A percentile compares a stretch with the other conserved stretches of the same genome.
phyloP scores from a whole-genome alignment of 2,329 filamentous ascomycete species.

The Amauroascus verrucosus region DNA sequence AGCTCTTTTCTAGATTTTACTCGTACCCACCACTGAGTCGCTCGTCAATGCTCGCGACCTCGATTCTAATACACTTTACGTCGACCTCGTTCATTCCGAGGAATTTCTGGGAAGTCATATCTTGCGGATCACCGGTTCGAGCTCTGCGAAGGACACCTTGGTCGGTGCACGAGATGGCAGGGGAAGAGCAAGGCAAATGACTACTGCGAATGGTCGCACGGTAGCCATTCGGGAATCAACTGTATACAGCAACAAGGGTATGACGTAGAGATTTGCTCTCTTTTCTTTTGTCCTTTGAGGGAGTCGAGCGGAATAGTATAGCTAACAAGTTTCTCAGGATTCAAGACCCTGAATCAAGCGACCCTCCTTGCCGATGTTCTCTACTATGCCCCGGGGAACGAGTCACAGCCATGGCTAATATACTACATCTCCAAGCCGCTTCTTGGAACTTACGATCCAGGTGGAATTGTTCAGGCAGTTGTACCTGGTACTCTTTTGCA shows the following conservation, averaged over 20 bases:
- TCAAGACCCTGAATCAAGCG: conserved; percentile 82
- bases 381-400: conserved; percentile 81
- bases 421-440: conserved; percentile 91
- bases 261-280: conserved; percentile 13
- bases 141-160: conserved; percentile 42
- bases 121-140: conserved; percentile 59
- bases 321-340: conserved; percentile 47
- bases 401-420: conserved; percentile 86
- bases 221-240: conserved; percentile 89
- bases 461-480: conserved; percentile 59
- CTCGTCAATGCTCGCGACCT: conserved; percentile 79
- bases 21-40: conserved; percentile 87
- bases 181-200: conserved; percentile 88
- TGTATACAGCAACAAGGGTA: conserved; percentile 94
- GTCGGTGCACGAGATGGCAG: conserved; percentile 71
- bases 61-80: conserved; percentile 65
- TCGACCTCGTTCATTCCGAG: conserved; percentile 76
- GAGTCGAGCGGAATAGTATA: neutral
- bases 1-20: conserved; percentile 51
- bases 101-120: conserved; percentile 97
- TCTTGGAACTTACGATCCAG: conserved; percentile 70
- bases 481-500: conserved; percentile 30
- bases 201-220: conserved; percentile 82
- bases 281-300: neutral
- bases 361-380: conserved; percentile 73